Evolutionary conservation across 176 grass and related monocot genomes (phyloP), one percentile per base, ranked within the genome.

Genomic region (Aegilops bicornis): DNA sequence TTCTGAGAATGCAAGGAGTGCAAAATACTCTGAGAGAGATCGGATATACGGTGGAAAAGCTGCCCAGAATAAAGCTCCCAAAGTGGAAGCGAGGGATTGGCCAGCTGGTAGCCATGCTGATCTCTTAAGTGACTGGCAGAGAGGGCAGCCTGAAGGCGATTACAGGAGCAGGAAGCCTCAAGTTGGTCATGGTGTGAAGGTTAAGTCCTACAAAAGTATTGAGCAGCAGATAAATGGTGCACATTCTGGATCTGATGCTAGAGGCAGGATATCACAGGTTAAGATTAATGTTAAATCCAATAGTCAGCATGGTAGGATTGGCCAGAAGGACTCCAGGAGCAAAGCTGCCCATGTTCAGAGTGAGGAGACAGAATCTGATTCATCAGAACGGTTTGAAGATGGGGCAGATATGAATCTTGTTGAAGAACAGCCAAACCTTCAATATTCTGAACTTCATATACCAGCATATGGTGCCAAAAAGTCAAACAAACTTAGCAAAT

Each of bases 341-440:
- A 83, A 50, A 85, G 84, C 84, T 75, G 50, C 73, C 25, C 84
- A 84, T 74, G 82, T 83, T 82, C 93, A 89, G 72, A 96, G 81
- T 76, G 92, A 94, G 64, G 93, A 94, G 65, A 96, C 90, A 30
- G 94, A 99, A 87, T 99, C 94, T 70, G 94, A 98, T 88, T 94
- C 94, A 73, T 98, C 94, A 10, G 92, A 94, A 39, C 90, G 88
- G 66, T 69, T 90, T 37, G 88, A 84, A 64, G 91, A 88, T 69
- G 50, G 86, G 77, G 52, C 75, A 69, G 77, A 81, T 42, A 71
- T 82, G 33, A 86, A 81, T 74, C 63, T 78, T 76, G 63, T 79
- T 2, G 82, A 75, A 73, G 64, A 77, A 45, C 87, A 84, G 76
- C 47, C 58, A 14, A 85, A 89, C 40, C 74, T 43, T 61, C 62